Conservation (phyloP, 371 early-diverging fungal genomes). For the Mortierella sp. region DNA sequence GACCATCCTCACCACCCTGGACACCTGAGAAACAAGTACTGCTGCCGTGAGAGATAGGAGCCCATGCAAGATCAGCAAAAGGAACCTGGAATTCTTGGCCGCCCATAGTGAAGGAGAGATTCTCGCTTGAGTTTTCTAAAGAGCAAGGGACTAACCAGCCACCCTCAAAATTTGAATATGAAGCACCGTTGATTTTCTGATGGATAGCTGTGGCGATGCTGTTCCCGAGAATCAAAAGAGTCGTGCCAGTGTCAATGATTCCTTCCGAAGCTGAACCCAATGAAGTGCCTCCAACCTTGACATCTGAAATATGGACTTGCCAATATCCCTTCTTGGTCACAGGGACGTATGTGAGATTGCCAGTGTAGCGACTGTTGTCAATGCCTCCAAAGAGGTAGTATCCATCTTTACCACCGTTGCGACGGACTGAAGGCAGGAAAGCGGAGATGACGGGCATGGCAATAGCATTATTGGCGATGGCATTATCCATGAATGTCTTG, state of each 20-base stretch:
- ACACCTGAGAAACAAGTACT: slow-evolving; percentile 29
- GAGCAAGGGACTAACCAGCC: neutral
- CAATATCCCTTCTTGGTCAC: slow-evolving; percentile 74
- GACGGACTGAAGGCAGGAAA: slow-evolving; percentile 46
- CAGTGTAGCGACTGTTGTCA: slow-evolving; percentile 64
- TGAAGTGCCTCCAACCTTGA: neutral
- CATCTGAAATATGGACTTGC: slow-evolving; percentile 27
- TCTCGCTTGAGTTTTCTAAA: neutral
- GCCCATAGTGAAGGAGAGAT: neutral
- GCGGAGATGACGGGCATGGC: slow-evolving; percentile 58
- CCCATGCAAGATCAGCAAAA: neutral
- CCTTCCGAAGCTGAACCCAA: slow-evolving; percentile 26
- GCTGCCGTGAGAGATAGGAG: neutral
- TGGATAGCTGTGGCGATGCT: slow-evolving; percentile 27
- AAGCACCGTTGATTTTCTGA: slow-evolving; percentile 17
- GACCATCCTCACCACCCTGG: slow-evolving; percentile 27
- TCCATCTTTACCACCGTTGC: slow-evolving; percentile 42
- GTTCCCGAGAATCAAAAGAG: slow-evolving; percentile 38
- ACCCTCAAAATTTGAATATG: slow-evolving; percentile 21
- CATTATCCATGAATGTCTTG: slow-evolving; percentile 61
- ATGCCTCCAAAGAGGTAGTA: slow-evolving; percentile 71
- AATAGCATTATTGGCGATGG: slow-evolving; percentile 51
- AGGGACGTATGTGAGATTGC: slow-evolving; percentile 65
- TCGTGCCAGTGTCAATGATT: slow-evolving; percentile 57
- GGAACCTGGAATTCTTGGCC: neutral